phyloP scores from a whole-genome alignment of 2,329 filamentous ascomycete species.

The Conoideocrella luteorostrata region DNA sequence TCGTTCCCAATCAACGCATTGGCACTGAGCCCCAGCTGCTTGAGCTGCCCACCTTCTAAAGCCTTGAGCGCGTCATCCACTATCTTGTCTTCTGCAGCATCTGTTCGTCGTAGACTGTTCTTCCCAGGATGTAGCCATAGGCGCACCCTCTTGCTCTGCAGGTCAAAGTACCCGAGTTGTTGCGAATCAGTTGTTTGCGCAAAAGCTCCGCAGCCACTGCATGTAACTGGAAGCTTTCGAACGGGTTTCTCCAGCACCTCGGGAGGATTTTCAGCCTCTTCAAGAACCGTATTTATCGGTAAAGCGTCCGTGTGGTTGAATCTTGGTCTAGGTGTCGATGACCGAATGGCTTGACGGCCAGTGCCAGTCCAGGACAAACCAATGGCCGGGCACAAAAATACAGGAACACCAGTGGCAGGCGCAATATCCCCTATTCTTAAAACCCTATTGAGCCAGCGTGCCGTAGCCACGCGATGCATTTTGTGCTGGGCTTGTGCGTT shows the following conservation, averaged over 20 bases:
- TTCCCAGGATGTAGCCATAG: conserved; percentile 32
- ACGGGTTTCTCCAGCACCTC: neutral
- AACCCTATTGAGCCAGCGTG: conserved; percentile 36
- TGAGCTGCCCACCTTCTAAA: conserved; percentile 34
- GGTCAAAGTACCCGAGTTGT: conserved; percentile 51
- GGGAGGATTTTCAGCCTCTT: neutral
- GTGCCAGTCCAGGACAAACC: conserved; percentile 16
- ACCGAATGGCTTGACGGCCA: conserved; percentile 7
- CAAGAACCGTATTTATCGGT: conserved; percentile 2
- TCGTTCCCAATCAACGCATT: conserved; percentile 24
- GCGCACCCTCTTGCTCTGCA: conserved; percentile 43
- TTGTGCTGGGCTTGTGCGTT: neutral
- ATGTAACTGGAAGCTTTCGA: conserved; percentile 46
- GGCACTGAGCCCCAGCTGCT: conserved; percentile 40
- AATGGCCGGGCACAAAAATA: conserved; percentile 42
- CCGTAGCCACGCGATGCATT: conserved; percentile 40
- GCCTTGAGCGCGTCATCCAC: conserved; percentile 38
- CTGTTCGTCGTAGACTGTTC: conserved; percentile 11
- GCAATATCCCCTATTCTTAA: conserved; percentile 35
- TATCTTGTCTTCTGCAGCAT: conserved; percentile 36
- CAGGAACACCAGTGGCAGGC: conserved; percentile 32
- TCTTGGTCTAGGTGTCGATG: conserved; percentile 13
- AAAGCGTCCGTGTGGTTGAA: conserved; percentile 21
- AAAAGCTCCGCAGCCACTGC: conserved; percentile 59
- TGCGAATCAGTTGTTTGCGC: conserved; percentile 47